Percentiles rank a stretch among this genome's conserved stretches.
Evolutionary conservation across 2,329 filamentous ascomycete genomes (phyloP).

Genomic region (Bipolaris oryzae): DNA sequence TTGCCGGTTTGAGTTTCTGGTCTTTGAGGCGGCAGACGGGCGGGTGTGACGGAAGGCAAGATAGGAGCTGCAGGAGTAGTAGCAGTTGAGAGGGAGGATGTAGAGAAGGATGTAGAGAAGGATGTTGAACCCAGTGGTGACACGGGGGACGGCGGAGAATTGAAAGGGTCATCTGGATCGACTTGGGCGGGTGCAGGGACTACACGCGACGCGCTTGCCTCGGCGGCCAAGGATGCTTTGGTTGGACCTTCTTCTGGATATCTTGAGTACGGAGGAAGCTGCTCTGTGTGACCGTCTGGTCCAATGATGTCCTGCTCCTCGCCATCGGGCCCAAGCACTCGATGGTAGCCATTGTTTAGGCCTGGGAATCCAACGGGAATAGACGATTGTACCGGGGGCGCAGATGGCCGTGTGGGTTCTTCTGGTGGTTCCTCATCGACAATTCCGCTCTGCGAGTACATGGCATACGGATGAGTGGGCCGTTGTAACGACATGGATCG

Average conservation of each 20-base stretch:
- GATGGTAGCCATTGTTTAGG: constrained; percentile 68
- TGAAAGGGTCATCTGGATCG: constrained; percentile 36
- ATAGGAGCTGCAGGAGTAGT: constrained; percentile 21
- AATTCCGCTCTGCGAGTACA: constrained; percentile 84
- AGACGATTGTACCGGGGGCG: constrained; percentile 48
- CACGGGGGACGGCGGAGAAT: constrained; percentile 31
- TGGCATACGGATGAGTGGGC: constrained; percentile 82
- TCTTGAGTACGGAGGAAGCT: constrained; percentile 87
- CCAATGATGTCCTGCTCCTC: constrained; percentile 90
- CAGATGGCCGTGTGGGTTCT: constrained; percentile 33
- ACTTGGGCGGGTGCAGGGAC: constrained; percentile 27
- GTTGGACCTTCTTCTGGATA: constrained; percentile 78
- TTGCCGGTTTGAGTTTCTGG: constrained; percentile 42
- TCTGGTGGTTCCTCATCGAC: constrained; percentile 46
- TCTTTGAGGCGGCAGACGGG: constrained; percentile 38
- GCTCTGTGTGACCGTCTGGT: constrained; percentile 85
- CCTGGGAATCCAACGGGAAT: constrained; percentile 79
- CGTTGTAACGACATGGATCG: constrained; percentile 65
- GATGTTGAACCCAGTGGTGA: constrained; percentile 29
- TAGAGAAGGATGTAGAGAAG: constrained; percentile 29
- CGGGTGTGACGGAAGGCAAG: constrained; percentile 33
- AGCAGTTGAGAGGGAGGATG: constrained; percentile 21
- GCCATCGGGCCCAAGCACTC: constrained; percentile 76
- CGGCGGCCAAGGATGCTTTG: constrained; percentile 57
- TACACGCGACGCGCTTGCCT: constrained; percentile 41